phyloP scores from a whole-genome alignment of 129 eudicot genomes.

The Flaveria trinervia region DNA sequence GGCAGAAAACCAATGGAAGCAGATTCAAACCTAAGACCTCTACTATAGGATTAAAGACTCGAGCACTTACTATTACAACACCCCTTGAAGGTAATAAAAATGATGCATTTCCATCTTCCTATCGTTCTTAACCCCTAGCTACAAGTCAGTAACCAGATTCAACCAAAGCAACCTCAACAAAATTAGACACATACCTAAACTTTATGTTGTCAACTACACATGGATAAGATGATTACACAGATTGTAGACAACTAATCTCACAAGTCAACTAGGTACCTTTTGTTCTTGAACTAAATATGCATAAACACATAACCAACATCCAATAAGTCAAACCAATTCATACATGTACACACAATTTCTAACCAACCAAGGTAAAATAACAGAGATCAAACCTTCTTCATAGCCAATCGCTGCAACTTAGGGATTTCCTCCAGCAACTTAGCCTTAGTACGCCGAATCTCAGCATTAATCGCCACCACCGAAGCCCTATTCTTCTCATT shows the following conservation, averaged over 20 bases:
- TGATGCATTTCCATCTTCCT: background rate
- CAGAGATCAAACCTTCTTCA: conserved; percentile 65
- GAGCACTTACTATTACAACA: too few relatives aligned
- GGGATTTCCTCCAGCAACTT: conserved; percentile 85
- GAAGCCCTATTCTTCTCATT: conserved; percentile 87
- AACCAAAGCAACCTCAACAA: background rate
- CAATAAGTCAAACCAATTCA: background rate
- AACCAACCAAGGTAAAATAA: background rate
- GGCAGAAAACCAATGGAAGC: too few relatives aligned
- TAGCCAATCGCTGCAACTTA: conserved; percentile 88
- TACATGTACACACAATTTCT: conserved; percentile 3
- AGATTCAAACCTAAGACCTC: too few relatives aligned
- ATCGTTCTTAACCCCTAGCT: background rate
- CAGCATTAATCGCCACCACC: conserved; percentile 92
- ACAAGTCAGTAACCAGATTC: background rate
- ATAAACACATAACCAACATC: background rate
- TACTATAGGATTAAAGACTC: too few relatives aligned
- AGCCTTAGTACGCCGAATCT: conserved; percentile 91
- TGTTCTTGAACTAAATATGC: background rate
- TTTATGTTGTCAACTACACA: background rate
- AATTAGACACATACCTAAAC: background rate
- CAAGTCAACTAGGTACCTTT: background rate
- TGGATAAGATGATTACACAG: too few relatives aligned
- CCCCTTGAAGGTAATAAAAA: background rate
- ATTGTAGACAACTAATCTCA: background rate